Evolutionary conservation across 2,329 filamentous ascomycete species (phyloP), one percentile per base, ranked within the genome.

Genomic region (Aspergillus fijiensis): DNA sequence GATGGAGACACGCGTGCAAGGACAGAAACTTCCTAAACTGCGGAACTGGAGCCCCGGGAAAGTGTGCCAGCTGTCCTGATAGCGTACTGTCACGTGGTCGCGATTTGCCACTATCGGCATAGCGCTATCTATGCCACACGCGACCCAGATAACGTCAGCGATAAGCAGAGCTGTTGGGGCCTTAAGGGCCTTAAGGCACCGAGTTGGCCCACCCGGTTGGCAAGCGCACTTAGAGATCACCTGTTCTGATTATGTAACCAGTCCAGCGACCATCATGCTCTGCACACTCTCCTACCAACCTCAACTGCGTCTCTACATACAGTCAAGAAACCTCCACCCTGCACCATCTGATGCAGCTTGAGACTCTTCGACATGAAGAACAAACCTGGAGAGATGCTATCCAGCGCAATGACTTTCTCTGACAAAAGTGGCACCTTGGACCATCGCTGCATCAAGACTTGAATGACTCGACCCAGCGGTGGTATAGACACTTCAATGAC

Each of bases 1-100:
- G 49, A 55, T 60, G 60, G 57, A 48, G 60, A 60, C 33, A 56
- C 60, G 58, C 65, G 63, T 59, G 61, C 53, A 60, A 27, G 49
- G 58, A 61, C 65, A 67, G 61, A 67, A 66, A 62, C 61, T 69
- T 65, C 57, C 50, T 47, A 35, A 58, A 35, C 56, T 60, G 58
- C 58, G 59, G 55, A 59, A 48, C 49, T 60, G 60, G 62, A 62
- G 55, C 49, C 61, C 60, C 63, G 58, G 62, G 60, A 55, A 67
- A 69, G 65, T 65, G 63, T 63, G 62, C 63, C 67, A 69, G 55
- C 65, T 69, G 67, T 68, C 66, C 67, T 63, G 63, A 69, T 59
- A 59, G 59, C 49, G 52, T 21, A 10, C 1, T 25, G 25, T 65
- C 67, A 69, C 65, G 67, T 69, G 67, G 5, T 19, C 19, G 10